phyloP scores from a whole-genome alignment of 495 filamentous ascomycete species.

The Penicillium paradoxum region DNA sequence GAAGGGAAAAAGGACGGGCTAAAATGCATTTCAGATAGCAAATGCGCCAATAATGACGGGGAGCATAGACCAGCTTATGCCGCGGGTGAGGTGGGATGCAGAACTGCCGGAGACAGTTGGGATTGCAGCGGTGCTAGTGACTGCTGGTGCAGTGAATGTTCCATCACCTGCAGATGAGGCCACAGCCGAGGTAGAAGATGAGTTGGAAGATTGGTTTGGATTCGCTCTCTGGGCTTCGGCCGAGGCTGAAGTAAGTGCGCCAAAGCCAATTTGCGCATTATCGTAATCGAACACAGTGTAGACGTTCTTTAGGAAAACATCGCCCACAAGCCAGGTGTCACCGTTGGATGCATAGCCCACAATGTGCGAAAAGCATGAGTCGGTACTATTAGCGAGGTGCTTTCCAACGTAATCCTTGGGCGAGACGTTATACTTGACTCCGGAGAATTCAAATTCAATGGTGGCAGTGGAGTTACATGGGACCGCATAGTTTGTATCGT shows the following conservation, averaged over 20 bases:
- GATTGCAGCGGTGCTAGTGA: constrained; percentile 6
- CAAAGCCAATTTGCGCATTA: constrained; percentile 38
- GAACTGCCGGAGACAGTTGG: constrained; percentile 7
- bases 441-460: constrained; percentile 52
- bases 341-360: constrained; percentile 44
- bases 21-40: constrained; percentile 8
- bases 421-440: constrained; percentile 57
- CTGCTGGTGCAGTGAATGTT: constrained; percentile 11
- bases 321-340: constrained; percentile 68
- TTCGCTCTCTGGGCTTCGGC: constrained; percentile 1
- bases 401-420: constrained; percentile 64
- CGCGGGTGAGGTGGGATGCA: constrained; percentile 6
- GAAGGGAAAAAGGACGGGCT: constrained; percentile 1
- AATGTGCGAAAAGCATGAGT: constrained; percentile 62
- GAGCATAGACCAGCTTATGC: constrained; percentile 14
- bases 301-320: constrained; percentile 87
- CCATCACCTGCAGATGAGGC: constrained; percentile 13
- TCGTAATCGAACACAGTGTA: constrained; percentile 78
- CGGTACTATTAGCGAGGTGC: constrained; percentile 23
- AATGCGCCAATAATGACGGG: constrained; percentile 5
- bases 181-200: not conserved
- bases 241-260: constrained; percentile 14
- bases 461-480: constrained; percentile 61
- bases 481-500: constrained; percentile 47
- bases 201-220: not conserved